A percentile compares a stretch with the other conserved stretches of the same genome.
Conservation (phyloP, 2,329 filamentous ascomycete genomes). For the Pseudogymnoascus sp. region DNA sequence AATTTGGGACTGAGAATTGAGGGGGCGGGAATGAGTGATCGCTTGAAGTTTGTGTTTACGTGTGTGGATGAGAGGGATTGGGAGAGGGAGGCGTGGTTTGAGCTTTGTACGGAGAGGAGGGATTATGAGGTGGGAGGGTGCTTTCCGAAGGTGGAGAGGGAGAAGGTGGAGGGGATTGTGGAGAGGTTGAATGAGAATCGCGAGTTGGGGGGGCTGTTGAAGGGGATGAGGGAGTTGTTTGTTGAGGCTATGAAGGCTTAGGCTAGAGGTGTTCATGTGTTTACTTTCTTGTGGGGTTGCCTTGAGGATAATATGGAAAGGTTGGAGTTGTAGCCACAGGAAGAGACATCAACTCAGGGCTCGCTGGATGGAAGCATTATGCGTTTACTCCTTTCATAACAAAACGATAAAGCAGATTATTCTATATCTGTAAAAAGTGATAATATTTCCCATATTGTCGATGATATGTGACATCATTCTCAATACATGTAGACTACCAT, state of each 20-base stretch:
- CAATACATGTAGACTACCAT: neutral
- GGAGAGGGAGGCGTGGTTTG: constrained; percentile 88
- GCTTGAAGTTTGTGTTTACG: constrained; percentile 81
- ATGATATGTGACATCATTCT: neutral
- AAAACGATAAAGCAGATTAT: neutral
- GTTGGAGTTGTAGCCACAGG: neutral
- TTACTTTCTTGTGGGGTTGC: neutral
- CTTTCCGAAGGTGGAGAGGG: constrained; percentile 71
- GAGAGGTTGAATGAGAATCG: constrained; percentile 75
- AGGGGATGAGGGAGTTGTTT: constrained; percentile 76
- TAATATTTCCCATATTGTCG: neutral
- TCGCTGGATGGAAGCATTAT: neutral
- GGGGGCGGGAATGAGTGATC: constrained; percentile 73
- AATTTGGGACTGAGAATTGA: constrained; percentile 86
- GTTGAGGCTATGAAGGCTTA: constrained; percentile 47
- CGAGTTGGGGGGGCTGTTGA: constrained; percentile 63
- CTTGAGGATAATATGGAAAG: neutral
- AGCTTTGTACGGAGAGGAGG: constrained; percentile 69
- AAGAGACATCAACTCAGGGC: neutral
- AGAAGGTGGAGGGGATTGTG: constrained; percentile 67
- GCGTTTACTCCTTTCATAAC: neutral
- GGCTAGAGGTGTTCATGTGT: no score
- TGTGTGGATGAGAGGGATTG: constrained; percentile 81
- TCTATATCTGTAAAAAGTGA: neutral
- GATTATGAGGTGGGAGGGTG: constrained; percentile 81